These are phyloP conservation scores for Thermothielavioides terrestris DNA, from an alignment of 495 filamentous ascomycete genomes.

Conservation along the genomic window DNA sequence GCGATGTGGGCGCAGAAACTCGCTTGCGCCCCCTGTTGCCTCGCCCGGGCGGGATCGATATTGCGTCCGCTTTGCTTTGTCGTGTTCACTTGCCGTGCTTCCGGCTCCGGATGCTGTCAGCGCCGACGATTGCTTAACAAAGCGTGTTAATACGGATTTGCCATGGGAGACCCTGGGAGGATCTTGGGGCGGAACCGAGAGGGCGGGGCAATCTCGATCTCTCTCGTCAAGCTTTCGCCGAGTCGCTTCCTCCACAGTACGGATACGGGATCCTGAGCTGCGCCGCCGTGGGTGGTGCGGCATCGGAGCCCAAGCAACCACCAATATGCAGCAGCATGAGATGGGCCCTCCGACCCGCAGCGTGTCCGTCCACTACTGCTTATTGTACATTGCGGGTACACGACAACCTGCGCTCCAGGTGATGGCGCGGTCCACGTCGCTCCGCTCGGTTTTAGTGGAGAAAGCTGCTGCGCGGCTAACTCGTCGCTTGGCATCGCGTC, in stretches of 20 bases:
- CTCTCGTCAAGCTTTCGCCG: neutral
- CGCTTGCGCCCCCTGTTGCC: neutral
- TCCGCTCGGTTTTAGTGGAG: too few relatives aligned
- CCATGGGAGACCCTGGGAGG: neutral
- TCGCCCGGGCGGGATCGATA: constrained; percentile 9
- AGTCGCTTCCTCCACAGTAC: too few relatives aligned
- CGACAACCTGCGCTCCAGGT: too few relatives aligned
- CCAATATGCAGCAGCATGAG: neutral
- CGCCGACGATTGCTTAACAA: constrained; percentile 3
- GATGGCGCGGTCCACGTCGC: too few relatives aligned
- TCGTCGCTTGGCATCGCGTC: constrained; percentile 16
- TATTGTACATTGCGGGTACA: too few relatives aligned
- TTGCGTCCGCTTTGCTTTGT: constrained; percentile 3
- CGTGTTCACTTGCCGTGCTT: constrained; percentile 15
- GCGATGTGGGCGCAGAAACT: neutral
- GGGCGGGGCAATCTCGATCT: constrained; percentile 9
- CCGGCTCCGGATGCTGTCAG: neutral
- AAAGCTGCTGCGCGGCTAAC: constrained; percentile 27
- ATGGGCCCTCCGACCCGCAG: too few relatives aligned
- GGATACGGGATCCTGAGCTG: neutral
- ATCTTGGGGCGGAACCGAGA: constrained; percentile 3
- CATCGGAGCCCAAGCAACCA: neutral
- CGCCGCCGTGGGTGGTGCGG: neutral
- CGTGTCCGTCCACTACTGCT: too few relatives aligned
- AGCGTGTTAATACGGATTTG: constrained; percentile 1